Evolutionary conservation across 768 basidiomycete species (phyloP), one percentile per base, ranked within the genome.

Genomic region (Rhodosporidiobolus odoratus): DNA sequence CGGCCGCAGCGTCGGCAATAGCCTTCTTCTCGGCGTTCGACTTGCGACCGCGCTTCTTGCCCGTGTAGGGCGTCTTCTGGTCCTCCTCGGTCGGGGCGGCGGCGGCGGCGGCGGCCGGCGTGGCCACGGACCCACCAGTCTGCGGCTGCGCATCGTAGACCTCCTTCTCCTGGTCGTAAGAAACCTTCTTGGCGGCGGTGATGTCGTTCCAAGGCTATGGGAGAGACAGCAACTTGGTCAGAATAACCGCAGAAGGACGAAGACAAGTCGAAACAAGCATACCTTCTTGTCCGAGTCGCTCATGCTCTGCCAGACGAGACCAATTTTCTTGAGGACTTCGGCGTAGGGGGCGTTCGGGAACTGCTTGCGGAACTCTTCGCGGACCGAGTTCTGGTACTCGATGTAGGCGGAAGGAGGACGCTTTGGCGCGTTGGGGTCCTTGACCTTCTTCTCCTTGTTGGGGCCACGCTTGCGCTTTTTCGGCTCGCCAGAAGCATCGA

Each of bases 341-440:
- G 84, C 78, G 78, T 96, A 88, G 45, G 84, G 80, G 67, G 92
- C 79, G 15, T 82, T 80, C 16, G 90, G 88, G 78, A 89, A 81
- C 75, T 83, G 80, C 47, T 83, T 82, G 82, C 88, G 87, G 75
- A 94, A 83, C 66, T 85, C 83, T 68, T 85, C 85, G 78, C 92
- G 88, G 63, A 92, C 84, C 21, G 90, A 89, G 78, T 95, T 96
- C 82, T 97, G 95, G 84, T 89, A 98, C 75, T 94, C 82, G 77
- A 98, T 86, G 81, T 95, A 98, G 27, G 92, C 92, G 12, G 90
- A 90, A 21, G 92, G 85, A 35, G 95, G 94, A 15, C 92, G 88
- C 79, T 94, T 96, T 40, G 95, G 95, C 67, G 92, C 92, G 80
- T 93, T 89, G 27, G 93, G 92, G 77, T 98, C 94, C 80, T 88